Evolutionary conservation across 2,329 filamentous ascomycete genomes (phyloP), one percentile per base, ranked within the genome.

Genomic region (Fusarium palustre): DNA sequence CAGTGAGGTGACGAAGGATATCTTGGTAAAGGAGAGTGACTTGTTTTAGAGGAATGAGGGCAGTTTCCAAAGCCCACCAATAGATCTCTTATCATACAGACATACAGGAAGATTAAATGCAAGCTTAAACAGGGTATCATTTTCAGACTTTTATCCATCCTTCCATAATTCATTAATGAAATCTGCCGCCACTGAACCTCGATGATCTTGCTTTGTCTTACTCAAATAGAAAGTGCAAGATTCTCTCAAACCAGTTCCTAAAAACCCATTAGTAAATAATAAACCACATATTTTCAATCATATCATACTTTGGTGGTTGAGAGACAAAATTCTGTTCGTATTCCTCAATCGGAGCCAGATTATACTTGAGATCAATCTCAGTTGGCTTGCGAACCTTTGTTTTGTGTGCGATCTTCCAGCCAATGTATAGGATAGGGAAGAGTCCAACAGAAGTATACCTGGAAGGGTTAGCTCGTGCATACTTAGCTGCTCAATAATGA

Each of bases 171-270:
- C 22, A 24, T 25, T 6, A 18, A 43, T 24, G 24, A 16, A 18
- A 43, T 25, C 15, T 11, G 15, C 22, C 24, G 25, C 15, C 24
- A 6, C 9, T 12, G 4, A 7, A 3, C 5, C 8, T 18, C 3
- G 5, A 8, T 24, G 7, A 12, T n/a, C 22, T 5, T 7, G 3
- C 6, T 15, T 10, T 20, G 4, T 13, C 5, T 16, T 18, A 28
- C 18, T 55, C 59, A 3, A 64, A 64, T 1, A 64, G 15, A 16
- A 64, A 34, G 1, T 64, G 60, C 2, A 64, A 12, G 4, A 24
- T 31, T 15, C 58, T 64, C 52, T 64, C 60, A 8, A 64, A 64
- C 60, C 59, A 58, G 7, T 64, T 64, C 18, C 60, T 64, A 9
- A 0, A 5, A 12, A 1, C 1, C 3, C 2, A 6, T 64, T 50